Evolutionary conservation across 306 rosid genomes (phyloP).

Genomic region (Lathyrus sativus): DNA sequence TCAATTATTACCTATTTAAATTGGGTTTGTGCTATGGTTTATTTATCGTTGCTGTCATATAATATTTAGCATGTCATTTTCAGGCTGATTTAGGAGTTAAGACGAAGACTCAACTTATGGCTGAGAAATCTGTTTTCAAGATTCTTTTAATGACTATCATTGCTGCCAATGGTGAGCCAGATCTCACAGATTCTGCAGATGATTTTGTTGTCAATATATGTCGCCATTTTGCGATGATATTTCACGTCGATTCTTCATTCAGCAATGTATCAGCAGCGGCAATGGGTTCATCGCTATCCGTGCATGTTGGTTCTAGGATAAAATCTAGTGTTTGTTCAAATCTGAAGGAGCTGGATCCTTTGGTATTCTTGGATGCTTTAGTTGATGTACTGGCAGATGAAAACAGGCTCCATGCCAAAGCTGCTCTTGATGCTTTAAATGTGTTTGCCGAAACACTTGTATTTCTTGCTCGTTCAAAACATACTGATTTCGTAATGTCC

Average conservation of each 20-base stretch:
- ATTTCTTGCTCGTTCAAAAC: conserved; percentile 90
- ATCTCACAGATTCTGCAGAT: conserved; percentile 76
- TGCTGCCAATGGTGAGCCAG: conserved; percentile 90
- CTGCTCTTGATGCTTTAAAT: conserved; percentile 89
- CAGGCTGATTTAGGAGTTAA: conserved; percentile 99
- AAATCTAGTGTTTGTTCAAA: conserved; percentile 69
- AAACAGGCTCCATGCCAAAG: conserved; percentile 89
- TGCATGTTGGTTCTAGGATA: conserved; percentile 58
- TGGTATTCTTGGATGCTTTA: conserved; percentile 92
- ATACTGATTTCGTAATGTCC: conserved; percentile 79
- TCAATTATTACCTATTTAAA: conserved; percentile 7
- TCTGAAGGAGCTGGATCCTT: conserved; percentile 93
- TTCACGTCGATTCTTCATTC: conserved; percentile 73
- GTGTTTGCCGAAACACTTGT: conserved; percentile 93
- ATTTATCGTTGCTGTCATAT: conserved; percentile 44
- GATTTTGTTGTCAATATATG: conserved; percentile 87
- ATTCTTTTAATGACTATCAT: conserved; percentile 83
- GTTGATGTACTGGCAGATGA: conserved; percentile 97
- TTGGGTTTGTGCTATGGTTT: conserved; percentile 12
- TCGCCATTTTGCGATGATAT: conserved; percentile 95
- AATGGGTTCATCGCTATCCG: conserved; percentile 60
- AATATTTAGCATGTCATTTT: conserved; percentile 35
- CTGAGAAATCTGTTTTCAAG: conserved; percentile 97
- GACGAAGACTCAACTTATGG: conserved; percentile 98
- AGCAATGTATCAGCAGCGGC: conserved; percentile 53